These are phyloP conservation scores for Lactifluus echinatus DNA, from an alignment of 768 basidiomycete genomes.

Conservation along the genomic window DNA sequence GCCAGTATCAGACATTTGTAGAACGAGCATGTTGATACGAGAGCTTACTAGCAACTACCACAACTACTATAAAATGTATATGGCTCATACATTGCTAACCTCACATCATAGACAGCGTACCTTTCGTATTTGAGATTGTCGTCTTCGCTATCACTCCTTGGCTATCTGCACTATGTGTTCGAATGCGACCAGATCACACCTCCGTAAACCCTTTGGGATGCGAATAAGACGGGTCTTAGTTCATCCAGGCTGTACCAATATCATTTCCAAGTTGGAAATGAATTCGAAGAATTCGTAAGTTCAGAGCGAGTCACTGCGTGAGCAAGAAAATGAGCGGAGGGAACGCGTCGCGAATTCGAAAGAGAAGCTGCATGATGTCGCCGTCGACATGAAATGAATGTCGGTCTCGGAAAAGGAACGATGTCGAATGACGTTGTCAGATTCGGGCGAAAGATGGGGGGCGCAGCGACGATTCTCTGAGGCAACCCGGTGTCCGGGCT, in stretches of 20 bases:
- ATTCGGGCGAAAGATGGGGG: too few species aligned
- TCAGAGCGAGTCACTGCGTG: too few species aligned
- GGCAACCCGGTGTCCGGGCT: too few species aligned
- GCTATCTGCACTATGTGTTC: slow-evolving; percentile 45
- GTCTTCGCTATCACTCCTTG: slow-evolving; percentile 35
- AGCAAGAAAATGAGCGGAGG: too few species aligned
- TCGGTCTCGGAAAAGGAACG: too few species aligned
- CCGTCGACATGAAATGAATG: too few species aligned
- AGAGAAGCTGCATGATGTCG: too few species aligned
- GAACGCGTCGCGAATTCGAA: too few species aligned
- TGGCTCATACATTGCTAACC: not conserved
- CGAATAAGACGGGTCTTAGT: slow-evolving; percentile 31
- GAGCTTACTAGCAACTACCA: not conserved
- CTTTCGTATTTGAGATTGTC: not conserved
- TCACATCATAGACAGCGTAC: not conserved
- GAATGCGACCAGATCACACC: slow-evolving; percentile 63
- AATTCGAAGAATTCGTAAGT: too few species aligned
- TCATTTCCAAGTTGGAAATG: slow-evolving; percentile 43
- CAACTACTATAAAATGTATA: too few species aligned
- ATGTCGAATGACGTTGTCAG: too few species aligned
- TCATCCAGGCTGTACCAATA: slow-evolving; percentile 38
- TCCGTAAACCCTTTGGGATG: slow-evolving; percentile 48
- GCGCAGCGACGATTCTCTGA: too few species aligned
- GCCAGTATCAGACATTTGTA: not conserved
- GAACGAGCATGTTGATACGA: not conserved